These are phyloP conservation scores for Tetrapyrgos nigripes DNA, from an alignment of 1,284 basidiomycete species.

Conservation along the genomic window DNA sequence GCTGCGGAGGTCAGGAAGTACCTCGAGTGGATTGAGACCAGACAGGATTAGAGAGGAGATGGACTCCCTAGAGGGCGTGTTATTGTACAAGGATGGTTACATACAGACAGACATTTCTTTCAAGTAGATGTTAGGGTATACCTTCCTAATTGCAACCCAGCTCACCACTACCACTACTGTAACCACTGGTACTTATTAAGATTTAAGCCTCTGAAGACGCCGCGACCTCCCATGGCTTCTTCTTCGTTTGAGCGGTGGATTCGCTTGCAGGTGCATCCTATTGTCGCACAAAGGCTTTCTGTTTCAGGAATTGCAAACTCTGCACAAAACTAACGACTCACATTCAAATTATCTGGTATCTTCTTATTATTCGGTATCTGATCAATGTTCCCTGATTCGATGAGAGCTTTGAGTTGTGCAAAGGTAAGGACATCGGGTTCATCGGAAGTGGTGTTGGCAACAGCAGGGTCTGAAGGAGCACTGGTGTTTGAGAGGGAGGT, in stretches of 20 bases:
- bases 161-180: too few relatives aligned
- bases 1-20: conserved; percentile 55
- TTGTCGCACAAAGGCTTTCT: conserved; percentile 10
- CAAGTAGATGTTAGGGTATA: too few relatives aligned
- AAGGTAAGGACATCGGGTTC: conserved; percentile 61
- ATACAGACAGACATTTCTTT: too few relatives aligned
- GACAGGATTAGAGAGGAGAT: not conserved
- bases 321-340: conserved; percentile 38
- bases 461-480: too few relatives aligned
- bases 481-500: not conserved
- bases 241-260: conserved; percentile 4
- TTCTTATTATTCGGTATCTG: conserved; percentile 78
- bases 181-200: too few relatives aligned
- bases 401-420: conserved; percentile 69
- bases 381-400: conserved; percentile 72
- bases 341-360: conserved; percentile 69
- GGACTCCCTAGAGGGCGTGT: too few relatives aligned
- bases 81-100: too few relatives aligned
- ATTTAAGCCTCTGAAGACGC: too few relatives aligned
- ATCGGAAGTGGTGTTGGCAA: conserved; percentile 14
- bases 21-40: conserved; percentile 46
- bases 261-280: conserved; percentile 51
- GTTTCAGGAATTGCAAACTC: conserved; percentile 5
- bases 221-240: conserved; percentile 18
- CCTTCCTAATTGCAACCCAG: not conserved